A percentile compares a stretch with the other conserved stretches of the same genome.
phyloP scores from a whole-genome alignment of 495 filamentous ascomycete species.

The Saxophila tyrrhenica region DNA sequence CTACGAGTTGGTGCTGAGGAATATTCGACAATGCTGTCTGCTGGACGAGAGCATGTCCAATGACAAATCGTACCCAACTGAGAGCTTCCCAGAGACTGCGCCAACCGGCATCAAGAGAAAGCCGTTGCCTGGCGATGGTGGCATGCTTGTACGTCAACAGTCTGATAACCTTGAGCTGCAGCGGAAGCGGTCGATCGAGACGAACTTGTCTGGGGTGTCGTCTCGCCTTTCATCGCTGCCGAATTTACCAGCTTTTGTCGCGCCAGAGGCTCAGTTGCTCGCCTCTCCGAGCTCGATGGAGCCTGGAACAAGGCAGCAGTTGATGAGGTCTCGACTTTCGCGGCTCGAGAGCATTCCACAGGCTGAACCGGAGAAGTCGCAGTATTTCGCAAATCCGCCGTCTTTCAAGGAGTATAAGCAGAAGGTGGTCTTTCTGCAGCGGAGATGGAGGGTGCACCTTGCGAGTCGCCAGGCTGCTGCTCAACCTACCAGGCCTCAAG shows the following conservation, averaged over 20 bases:
- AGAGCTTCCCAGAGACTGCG: background rate
- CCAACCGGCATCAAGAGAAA: background rate
- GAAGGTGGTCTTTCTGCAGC: conserved; percentile 28
- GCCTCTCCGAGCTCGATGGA: background rate
- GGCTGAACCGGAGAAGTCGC: background rate
- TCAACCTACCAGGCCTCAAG: background rate
- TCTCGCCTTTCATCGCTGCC: conserved; percentile 10
- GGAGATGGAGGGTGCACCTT: conserved; percentile 24
- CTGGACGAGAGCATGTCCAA: conserved; percentile 25
- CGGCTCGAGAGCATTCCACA: conserved; percentile 1
- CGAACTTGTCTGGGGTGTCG: background rate
- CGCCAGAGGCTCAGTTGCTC: background rate
- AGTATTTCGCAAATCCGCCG: background rate
- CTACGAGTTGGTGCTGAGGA: conserved; percentile 22
- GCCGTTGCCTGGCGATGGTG: background rate
- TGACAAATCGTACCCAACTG: background rate
- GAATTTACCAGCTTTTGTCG: conserved; percentile 1
- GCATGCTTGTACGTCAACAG: conserved; percentile 1
- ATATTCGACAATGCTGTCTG: conserved; percentile 27
- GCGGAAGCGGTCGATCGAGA: background rate
- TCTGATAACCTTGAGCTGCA: conserved; percentile 5
- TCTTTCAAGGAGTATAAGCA: conserved; percentile 21
- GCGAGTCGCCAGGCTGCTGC: background rate
- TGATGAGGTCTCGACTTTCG: background rate
- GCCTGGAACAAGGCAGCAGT: background rate